Evolutionary conservation across 1,284 basidiomycete genomes (phyloP).

Genomic region (Ganoderma lingzhi): DNA sequence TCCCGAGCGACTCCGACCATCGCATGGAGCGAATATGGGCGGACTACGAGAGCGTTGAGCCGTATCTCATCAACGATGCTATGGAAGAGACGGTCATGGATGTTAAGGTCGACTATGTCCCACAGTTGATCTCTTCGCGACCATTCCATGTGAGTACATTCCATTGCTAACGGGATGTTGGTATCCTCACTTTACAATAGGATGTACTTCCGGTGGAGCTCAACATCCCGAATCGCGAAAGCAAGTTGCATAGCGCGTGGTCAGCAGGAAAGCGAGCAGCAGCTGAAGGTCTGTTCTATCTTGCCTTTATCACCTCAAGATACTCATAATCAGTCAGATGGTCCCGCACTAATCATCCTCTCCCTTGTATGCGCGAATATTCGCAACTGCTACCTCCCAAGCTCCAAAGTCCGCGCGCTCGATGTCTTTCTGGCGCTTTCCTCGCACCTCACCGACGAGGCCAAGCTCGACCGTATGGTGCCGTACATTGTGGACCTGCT

Average conservation of each 20-base stretch:
- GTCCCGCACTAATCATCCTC: constrained; percentile 82
- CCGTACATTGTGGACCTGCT: constrained; percentile 93
- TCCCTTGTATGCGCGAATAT: constrained; percentile 91
- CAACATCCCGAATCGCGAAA: constrained; percentile 75
- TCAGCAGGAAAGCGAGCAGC: constrained; percentile 60
- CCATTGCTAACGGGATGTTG: not conserved
- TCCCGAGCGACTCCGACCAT: constrained; percentile 82
- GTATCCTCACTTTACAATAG: constrained; percentile 44
- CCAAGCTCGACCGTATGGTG: constrained; percentile 93
- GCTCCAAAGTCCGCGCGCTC: constrained; percentile 86
- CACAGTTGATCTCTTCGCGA: constrained; percentile 50
- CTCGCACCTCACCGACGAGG: constrained; percentile 90
- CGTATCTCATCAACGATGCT: constrained; percentile 64
- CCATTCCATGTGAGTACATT: constrained; percentile 64
- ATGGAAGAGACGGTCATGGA: constrained; percentile 58
- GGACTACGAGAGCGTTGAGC: constrained; percentile 82
- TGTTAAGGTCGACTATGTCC: constrained; percentile 60
- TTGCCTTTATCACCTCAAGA: constrained; percentile 12
- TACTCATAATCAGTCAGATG: constrained; percentile 57
- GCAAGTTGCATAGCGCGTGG: constrained; percentile 53
- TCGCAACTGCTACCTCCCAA: constrained; percentile 88
- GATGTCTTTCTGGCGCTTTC: constrained; percentile 90
- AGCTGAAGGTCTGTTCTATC: constrained; percentile 59
- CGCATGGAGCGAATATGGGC: constrained; percentile 82
- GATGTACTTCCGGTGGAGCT: constrained; percentile 82